Evolutionary conservation across 331 rosid species (phyloP).

Genomic region (Malus hybrid): DNA sequence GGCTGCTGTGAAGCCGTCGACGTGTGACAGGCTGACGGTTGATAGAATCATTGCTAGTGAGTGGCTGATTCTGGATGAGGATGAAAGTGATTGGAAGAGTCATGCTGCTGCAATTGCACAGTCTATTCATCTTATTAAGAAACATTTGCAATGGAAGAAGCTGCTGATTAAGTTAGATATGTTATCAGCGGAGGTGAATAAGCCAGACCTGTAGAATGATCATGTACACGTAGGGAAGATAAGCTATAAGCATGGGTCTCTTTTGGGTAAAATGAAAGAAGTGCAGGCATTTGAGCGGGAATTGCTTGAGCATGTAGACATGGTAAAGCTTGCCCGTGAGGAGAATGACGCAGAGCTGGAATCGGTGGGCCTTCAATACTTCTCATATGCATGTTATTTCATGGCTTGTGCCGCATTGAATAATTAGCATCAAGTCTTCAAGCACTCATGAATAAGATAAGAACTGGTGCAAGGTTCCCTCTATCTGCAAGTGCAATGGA

Average conservation of each 20-base stretch:
- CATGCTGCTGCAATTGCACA: slow-evolving; percentile 84
- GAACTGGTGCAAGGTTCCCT: too few species aligned
- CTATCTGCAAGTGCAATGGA: too few species aligned
- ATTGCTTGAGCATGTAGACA: slow-evolving; percentile 86
- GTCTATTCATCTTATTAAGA: slow-evolving; percentile 74
- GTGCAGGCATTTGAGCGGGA: slow-evolving; percentile 76
- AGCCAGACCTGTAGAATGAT: slow-evolving; percentile 79
- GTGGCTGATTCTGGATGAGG: slow-evolving; percentile 64
- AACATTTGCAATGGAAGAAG: slow-evolving; percentile 86
- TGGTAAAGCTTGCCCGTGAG: slow-evolving; percentile 83
- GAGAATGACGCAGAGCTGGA: slow-evolving; percentile 82
- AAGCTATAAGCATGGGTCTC: slow-evolving; percentile 88
- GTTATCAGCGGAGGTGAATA: slow-evolving; percentile 55
- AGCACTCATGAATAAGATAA: too few species aligned
- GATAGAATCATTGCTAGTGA: slow-evolving; percentile 47
- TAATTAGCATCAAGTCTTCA: too few species aligned
- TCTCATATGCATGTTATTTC: slow-evolving; percentile 68
- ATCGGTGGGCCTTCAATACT: slow-evolving; percentile 78
- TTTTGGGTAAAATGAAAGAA: slow-evolving; percentile 76
- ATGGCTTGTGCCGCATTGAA: slow-evolving; percentile 10
- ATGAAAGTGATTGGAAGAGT: slow-evolving; percentile 84
- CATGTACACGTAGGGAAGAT: slow-evolving; percentile 66
- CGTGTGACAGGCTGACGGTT: slow-evolving; percentile 77
- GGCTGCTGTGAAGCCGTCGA: slow-evolving; percentile 43
- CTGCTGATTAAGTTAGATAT: slow-evolving; percentile 59